A percentile compares a stretch with the other conserved stretches of the same genome.
Evolutionary conservation across 106 monocot species (phyloP).

Genomic region (Apostasia ramifera): DNA sequence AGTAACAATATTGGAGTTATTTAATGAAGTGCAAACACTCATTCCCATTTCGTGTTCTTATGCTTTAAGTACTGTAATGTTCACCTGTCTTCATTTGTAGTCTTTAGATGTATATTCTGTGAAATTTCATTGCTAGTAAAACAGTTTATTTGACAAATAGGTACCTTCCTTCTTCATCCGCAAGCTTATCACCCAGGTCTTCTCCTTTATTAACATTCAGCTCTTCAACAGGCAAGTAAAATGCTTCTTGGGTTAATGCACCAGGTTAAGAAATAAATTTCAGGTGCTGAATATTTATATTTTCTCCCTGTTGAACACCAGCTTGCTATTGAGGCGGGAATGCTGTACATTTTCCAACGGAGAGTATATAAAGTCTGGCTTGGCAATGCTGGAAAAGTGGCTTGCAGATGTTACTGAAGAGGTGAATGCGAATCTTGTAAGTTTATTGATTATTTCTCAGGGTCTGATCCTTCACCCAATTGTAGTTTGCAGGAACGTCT

Average conservation of each 20-base stretch:
- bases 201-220: slow-evolving; percentile 93
- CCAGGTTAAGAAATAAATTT: background rate
- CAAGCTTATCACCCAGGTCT: slow-evolving; percentile 90
- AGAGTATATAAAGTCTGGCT: slow-evolving; percentile 93
- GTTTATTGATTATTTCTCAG: background rate
- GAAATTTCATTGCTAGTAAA: no score
- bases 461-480: slow-evolving; percentile 6
- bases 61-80: no score
- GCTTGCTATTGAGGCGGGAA: slow-evolving; percentile 85
- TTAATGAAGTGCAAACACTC: no score
- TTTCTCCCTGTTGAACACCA: slow-evolving; percentile 12
- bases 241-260: background rate
- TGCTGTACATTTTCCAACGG: slow-evolving; percentile 99
- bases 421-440: slow-evolving; percentile 19
- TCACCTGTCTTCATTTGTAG: no score
- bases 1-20: no score
- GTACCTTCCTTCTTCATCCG: slow-evolving; percentile 96
- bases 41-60: no score
- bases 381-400: slow-evolving; percentile 88
- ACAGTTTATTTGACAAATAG: slow-evolving; percentile 12
- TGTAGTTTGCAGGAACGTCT: slow-evolving; percentile 78
- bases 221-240: slow-evolving; percentile 81
- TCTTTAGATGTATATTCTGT: no score
- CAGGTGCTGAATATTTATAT: background rate
- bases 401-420: slow-evolving; percentile 55